A percentile compares a stretch with the other conserved stretches of the same genome.
Conservation (phyloP, 208 protist genomes). For the Leishmania mexicana region DNA sequence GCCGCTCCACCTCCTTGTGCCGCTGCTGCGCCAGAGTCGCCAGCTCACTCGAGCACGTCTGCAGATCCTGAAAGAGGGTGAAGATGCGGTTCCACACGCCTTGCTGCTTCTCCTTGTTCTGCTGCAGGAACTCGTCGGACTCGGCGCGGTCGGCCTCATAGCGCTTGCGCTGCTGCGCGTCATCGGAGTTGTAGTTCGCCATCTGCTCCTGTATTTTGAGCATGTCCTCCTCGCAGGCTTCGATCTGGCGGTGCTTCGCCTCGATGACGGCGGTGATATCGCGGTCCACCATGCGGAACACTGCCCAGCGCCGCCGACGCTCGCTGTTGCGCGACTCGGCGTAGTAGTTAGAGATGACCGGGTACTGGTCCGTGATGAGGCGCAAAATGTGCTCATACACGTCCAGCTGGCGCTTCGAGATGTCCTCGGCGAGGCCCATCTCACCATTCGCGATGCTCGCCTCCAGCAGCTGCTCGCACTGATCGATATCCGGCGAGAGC, state of each 20-base stretch:
- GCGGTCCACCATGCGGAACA: constrained; percentile 91
- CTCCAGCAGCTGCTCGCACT: constrained; percentile 91
- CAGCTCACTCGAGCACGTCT: constrained; percentile 72
- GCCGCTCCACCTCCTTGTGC: constrained; percentile 73
- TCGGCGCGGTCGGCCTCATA: constrained; percentile 78
- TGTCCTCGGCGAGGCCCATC: constrained; percentile 90
- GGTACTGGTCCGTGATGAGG: constrained; percentile 91
- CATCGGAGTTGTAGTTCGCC: constrained; percentile 86
- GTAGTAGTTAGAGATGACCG: constrained; percentile 83
- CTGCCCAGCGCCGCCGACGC: constrained; percentile 85
- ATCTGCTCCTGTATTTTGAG: constrained; percentile 84
- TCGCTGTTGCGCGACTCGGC: constrained; percentile 75
- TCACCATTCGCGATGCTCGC: constrained; percentile 88
- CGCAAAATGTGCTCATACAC: constrained; percentile 86
- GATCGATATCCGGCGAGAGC: constrained; percentile 82
- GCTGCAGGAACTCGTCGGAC: constrained; percentile 76
- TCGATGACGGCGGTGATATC: constrained; percentile 92
- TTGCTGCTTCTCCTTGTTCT: constrained; percentile 93
- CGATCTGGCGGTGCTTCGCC: constrained; percentile 80
- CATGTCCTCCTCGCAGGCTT: constrained; percentile 90
- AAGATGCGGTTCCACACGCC: constrained; percentile 89
- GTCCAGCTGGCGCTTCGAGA: constrained; percentile 82
- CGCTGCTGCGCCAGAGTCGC: constrained; percentile 62
- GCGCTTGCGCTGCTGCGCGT: constrained; percentile 77
- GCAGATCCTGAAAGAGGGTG: constrained; percentile 75